Conservation (phyloP, 495 filamentous ascomycete genomes). For the Penicillium silybi region DNA sequence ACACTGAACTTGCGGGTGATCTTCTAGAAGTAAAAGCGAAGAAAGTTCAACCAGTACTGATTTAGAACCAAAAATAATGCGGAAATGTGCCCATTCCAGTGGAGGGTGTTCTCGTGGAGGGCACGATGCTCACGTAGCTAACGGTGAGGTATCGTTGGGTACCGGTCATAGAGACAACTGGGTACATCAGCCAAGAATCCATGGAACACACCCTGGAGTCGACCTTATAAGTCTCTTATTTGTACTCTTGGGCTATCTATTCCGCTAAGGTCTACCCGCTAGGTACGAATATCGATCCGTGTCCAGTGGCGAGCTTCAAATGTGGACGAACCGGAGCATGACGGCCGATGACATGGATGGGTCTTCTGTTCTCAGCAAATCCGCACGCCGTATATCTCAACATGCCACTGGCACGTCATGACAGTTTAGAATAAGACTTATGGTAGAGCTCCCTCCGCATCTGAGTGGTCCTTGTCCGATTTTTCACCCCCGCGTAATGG, state of each 20-base stretch:
- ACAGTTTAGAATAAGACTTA: neutral
- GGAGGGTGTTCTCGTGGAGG: neutral
- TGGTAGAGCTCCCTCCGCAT: neutral
- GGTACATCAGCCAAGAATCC: neutral
- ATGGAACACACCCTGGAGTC: neutral
- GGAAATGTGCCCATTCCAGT: neutral
- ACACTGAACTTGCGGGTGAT: neutral
- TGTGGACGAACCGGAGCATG: conserved; percentile 10
- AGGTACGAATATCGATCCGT: too few relatives aligned
- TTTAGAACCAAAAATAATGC: neutral
- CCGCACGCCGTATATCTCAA: neutral
- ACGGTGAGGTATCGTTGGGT: neutral
- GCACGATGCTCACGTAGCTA: neutral
- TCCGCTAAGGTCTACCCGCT: neutral
- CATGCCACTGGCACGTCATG: conserved; percentile 23
- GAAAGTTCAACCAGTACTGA: neutral
- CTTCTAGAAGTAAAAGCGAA: neutral
- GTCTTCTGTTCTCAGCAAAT: neutral
- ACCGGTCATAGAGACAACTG: neutral
- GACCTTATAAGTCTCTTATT: neutral
- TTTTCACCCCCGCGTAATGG: conserved; percentile 13
- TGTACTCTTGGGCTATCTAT: neutral
- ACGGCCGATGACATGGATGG: conserved; percentile 18
- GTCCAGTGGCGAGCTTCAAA: conserved; percentile 8
- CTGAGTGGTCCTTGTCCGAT: neutral